These are phyloP conservation scores for Silene vulgaris DNA, from an alignment of 179 eudicot genomes.

Conservation along the genomic window DNA sequence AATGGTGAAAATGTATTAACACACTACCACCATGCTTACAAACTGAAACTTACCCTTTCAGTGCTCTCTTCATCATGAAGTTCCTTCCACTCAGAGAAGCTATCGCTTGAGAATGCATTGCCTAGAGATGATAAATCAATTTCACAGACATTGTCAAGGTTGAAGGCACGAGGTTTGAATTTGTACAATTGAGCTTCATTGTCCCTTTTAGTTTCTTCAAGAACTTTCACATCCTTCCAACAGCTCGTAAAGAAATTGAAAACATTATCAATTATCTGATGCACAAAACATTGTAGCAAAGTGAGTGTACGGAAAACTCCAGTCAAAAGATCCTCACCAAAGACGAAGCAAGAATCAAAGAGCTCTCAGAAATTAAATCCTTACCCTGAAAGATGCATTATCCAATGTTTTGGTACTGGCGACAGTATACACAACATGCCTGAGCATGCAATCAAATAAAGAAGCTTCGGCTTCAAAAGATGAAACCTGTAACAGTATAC, in stretches of 20 bases:
- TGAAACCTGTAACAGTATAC: slow-evolving; percentile 37
- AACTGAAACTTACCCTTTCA: slow-evolving; percentile 38
- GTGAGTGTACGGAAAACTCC: slow-evolving; percentile 13
- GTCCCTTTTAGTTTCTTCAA: slow-evolving; percentile 48
- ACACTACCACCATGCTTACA: not conserved
- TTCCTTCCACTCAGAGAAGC: slow-evolving; percentile 80
- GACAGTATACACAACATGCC: slow-evolving; percentile 49
- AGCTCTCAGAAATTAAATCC: slow-evolving; percentile 3
- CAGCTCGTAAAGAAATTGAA: slow-evolving; percentile 58
- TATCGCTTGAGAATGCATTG: slow-evolving; percentile 45
- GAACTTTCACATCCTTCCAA: slow-evolving; percentile 72
- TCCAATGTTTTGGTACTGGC: slow-evolving; percentile 53
- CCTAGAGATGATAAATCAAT: slow-evolving; percentile 55
- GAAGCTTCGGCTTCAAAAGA: slow-evolving; percentile 46
- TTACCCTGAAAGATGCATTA: slow-evolving; percentile 52
- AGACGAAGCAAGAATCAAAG: not conserved
- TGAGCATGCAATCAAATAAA: slow-evolving; percentile 55
- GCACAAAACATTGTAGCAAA: slow-evolving; percentile 16
- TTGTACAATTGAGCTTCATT: slow-evolving; percentile 59
- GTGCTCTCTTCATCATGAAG: slow-evolving; percentile 42
- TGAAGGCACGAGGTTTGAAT: slow-evolving; percentile 79
- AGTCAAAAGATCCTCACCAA: slow-evolving; percentile 3
- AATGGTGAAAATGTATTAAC: not conserved
- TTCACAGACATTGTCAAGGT: slow-evolving; percentile 62
- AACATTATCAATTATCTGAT: slow-evolving; percentile 58